phyloP scores from a whole-genome alignment of 257 asterid genomes.

The Solanum arcanum region DNA sequence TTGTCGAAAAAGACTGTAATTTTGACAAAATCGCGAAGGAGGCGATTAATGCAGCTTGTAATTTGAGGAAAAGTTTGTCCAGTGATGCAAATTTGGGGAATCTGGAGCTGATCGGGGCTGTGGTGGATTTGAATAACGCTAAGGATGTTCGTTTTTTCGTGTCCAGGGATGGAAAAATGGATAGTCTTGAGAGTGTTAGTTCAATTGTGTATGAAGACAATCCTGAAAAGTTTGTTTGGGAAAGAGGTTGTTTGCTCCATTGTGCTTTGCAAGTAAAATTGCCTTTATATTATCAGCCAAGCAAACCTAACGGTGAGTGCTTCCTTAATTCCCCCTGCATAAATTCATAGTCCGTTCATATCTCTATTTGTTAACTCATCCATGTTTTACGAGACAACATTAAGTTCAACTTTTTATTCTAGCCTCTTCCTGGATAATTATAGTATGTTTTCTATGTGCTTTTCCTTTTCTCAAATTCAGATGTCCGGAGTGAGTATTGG shows the following conservation, averaged over 20 bases:
- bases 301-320: conserved; percentile 42
- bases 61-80: conserved; percentile 36
- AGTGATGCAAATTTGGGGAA: conserved; percentile 6
- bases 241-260: conserved; percentile 51
- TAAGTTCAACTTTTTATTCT: neutral
- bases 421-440: neutral
- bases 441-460: neutral
- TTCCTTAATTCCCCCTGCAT: neutral
- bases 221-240: conserved; percentile 70
- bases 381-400: neutral
- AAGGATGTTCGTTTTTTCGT: conserved; percentile 47
- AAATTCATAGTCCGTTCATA: neutral
- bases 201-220: conserved; percentile 44
- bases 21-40: conserved; percentile 22
- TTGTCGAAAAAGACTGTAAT: conserved; percentile 27
- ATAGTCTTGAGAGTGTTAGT: conserved; percentile 28
- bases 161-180: conserved; percentile 25
- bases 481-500: neutral
- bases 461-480: neutral
- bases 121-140: conserved; percentile 31
- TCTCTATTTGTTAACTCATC: neutral
- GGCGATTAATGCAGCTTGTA: conserved; percentile 47
- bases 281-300: conserved; percentile 55
- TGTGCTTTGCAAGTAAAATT: conserved; percentile 62
- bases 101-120: conserved; percentile 47